phyloP scores from a whole-genome alignment of 805 yeast genomes.

The Isabelozyma heimii region DNA sequence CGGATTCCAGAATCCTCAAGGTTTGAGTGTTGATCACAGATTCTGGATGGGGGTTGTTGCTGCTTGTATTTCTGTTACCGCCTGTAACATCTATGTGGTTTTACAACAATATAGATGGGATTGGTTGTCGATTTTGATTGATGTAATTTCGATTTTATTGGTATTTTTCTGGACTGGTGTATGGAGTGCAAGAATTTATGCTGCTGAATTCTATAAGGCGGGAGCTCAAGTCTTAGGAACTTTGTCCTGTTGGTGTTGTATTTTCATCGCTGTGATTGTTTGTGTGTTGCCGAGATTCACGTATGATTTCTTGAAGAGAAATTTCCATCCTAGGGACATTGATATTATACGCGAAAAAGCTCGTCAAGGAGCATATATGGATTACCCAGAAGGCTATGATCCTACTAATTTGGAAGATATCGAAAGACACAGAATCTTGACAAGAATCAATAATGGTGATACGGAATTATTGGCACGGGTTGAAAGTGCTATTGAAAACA shows the following conservation, averaged over 20 bases:
- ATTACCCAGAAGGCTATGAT: conserved; percentile 49
- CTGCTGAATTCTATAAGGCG: conserved; percentile 62
- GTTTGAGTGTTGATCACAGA: conserved; percentile 60
- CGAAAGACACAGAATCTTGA: conserved; percentile 34
- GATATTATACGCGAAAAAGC: conserved; percentile 70
- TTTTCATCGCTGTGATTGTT: conserved; percentile 52
- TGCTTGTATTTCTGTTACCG: conserved; percentile 57
- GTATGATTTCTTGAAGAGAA: conserved; percentile 46
- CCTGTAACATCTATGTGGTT: conserved; percentile 65
- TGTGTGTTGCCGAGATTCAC: conserved; percentile 63
- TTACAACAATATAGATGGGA: conserved; percentile 78
- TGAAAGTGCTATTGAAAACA: conserved; percentile 22
- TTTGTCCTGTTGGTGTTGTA: conserved; percentile 61
- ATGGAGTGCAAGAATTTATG: conserved; percentile 54
- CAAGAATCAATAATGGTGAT: conserved; percentile 28
- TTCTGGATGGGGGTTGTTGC: conserved; percentile 69
- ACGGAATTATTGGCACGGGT: conserved; percentile 33
- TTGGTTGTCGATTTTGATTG: conserved; percentile 56
- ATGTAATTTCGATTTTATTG: conserved; percentile 52
- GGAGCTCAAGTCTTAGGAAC: conserved; percentile 65
- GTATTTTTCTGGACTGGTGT: conserved; percentile 79
- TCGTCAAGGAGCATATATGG: conserved; percentile 48
- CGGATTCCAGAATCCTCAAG: conserved; percentile 46
- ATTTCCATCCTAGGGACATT: conserved; percentile 61
- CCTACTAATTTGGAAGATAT: conserved; percentile 48